Base-by-base conservation (phyloP, 2,329 filamentous ascomycete genomes). In the Fulvia fulva region DNA sequence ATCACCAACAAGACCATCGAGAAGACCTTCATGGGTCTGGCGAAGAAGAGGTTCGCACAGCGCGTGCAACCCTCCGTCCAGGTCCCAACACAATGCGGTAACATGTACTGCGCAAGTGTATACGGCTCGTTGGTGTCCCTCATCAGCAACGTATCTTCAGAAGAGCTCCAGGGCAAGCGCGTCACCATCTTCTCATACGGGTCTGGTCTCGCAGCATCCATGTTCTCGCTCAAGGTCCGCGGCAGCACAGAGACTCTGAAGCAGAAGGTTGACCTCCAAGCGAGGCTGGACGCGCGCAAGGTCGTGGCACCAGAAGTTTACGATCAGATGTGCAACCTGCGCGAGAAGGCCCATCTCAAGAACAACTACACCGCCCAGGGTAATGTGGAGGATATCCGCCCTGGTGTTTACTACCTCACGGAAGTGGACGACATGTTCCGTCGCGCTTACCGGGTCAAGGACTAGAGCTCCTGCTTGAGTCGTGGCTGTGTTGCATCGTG, bases 41-140 rank as follows among this genome's bases (percentile, higher is more conserved):
- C 78, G 45, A 81, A 81, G 76, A 81, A 81, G 75, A 75, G 78
- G 51, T 81, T 80, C 66, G 75, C 73, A 49, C 60, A 73, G 53
- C 78, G 78, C 59, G 79, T 81, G 43, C 76, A 80, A 72, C 79
- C 79, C 25, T 70, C 75, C 58, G 78, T 80, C 63, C 69, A 79
- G 63, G 76, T 80, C 23, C 79, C 79, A 8, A 81, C 79, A 63
- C 75, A 77, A 74, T 81, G 79, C 73, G 79, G 79, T 56, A 81
- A 81, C 77, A 81, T 81, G 79, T 81, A 81, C 76, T 79, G 76
- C 62, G 79, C 76, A 28, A 79, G 77, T 59, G 78, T 81, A 54
- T 81, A 80, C 72, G 75, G 73, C 58, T 79, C 77, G 63, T 73
- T 81, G 58, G 74, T 74, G 67, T 78, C 77, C 52, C 68, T 81